Base-by-base conservation (phyloP, 2,329 filamentous ascomycete species). In the Ophiostoma tasmaniense region DNA sequence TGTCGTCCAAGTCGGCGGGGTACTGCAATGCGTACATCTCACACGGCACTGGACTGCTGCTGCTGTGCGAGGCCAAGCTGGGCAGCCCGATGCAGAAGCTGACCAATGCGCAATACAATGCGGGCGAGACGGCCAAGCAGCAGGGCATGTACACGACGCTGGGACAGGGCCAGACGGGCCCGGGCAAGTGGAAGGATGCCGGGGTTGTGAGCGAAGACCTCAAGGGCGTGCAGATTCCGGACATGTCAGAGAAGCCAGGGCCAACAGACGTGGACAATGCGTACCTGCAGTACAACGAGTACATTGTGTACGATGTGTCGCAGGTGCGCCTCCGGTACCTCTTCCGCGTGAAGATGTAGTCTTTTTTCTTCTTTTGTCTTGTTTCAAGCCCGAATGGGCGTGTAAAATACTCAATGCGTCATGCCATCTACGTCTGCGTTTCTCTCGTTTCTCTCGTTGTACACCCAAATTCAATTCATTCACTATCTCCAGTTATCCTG, bases 41-140 rank as follows among this genome's bases (percentile, higher is more conserved):
- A n/a, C 85, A 84, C n/a, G 85, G 86, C 25, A 86, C 88, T 28
- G 92, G 88, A 0, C 81, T 97, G 2, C 81, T 96, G 3, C 83
- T 97, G 22, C 87, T 97, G 1, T 96, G 92, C 74, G 92, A 96
- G 75, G 92, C 91, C 3, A 90, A 93, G 78, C 83, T 97, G 2
- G 92, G 93, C 6, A 79, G 88, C 42, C 91, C 92, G 0, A 88
- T 94, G 80, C 84, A 89, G 70, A 82, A 88, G 73, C 82, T 93
- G 2, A 81, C 79, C 0, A 0, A 80, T 14, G 77, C 86, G 1
- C 85, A 85, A 25, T 92, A 86, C 75, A 78, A 80, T 8, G 92
- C 92, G 0, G 89, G 84, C 0, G 82, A 87, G 5, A 81, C 84
- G 52, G 90, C 90, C 0, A 86, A 86, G 71, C 76, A 80, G 2